phyloP scores from a whole-genome alignment of 2,329 filamentous ascomycete species.

The Onygena corvina region DNA sequence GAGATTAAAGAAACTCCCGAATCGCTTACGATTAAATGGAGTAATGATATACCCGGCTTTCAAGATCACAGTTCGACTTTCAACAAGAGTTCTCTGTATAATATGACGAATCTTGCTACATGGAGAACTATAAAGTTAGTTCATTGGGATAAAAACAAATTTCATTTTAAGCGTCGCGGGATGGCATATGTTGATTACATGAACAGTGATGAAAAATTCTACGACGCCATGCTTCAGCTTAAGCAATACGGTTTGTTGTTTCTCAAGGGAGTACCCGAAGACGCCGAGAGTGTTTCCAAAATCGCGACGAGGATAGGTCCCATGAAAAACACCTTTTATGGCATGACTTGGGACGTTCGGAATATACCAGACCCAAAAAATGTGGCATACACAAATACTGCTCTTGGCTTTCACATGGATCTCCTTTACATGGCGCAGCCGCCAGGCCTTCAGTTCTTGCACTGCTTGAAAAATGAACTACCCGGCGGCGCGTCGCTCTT shows the following conservation, averaged over 20 bases:
- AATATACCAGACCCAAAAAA: slow-evolving; percentile 76
- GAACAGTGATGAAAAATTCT: slow-evolving; percentile 45
- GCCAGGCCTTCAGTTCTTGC: slow-evolving; percentile 74
- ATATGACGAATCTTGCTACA: not conserved
- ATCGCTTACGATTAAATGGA: slow-evolving; percentile 45
- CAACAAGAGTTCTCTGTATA: not conserved
- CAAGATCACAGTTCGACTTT: slow-evolving; percentile 12
- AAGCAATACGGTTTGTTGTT: slow-evolving; percentile 61
- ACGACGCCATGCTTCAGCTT: slow-evolving; percentile 51
- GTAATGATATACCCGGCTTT: slow-evolving; percentile 41
- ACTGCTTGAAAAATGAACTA: slow-evolving; percentile 72
- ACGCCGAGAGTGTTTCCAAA: slow-evolving; percentile 51
- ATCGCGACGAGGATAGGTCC: slow-evolving; percentile 64
- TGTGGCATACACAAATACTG: slow-evolving; percentile 74
- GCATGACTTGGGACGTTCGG: slow-evolving; percentile 76
- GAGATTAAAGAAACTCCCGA: slow-evolving; percentile 32
- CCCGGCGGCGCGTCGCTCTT: slow-evolving; percentile 78
- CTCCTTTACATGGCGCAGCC: slow-evolving; percentile 72
- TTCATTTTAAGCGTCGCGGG: slow-evolving; percentile 39
- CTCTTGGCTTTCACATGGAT: slow-evolving; percentile 85
- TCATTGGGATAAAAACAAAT: slow-evolving; percentile 18
- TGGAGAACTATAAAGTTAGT: no score
- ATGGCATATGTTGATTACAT: slow-evolving; percentile 65
- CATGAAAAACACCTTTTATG: slow-evolving; percentile 81
- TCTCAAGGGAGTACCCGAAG: slow-evolving; percentile 59